These are phyloP conservation scores for Prunus kanzakura DNA, from an alignment of 306 rosid species.

Conservation along the genomic window DNA sequence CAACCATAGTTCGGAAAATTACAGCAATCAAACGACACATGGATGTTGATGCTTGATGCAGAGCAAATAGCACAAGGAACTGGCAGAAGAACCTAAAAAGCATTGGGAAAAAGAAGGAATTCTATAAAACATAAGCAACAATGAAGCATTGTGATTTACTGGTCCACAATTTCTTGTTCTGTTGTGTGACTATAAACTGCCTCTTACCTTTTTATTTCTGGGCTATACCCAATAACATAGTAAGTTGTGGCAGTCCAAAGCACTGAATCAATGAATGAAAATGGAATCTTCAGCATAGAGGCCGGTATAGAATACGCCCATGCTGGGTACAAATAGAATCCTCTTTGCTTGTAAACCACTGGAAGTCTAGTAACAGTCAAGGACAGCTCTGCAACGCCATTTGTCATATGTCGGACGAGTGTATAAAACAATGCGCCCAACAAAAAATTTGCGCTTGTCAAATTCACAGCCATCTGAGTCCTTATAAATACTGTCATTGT, in stretches of 20 bases:
- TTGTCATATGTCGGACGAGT: slow-evolving; percentile 68
- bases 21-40: slow-evolving; percentile 36
- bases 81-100: slow-evolving; percentile 36
- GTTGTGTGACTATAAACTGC: neutral
- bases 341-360: slow-evolving; percentile 29
- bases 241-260: slow-evolving; percentile 37
- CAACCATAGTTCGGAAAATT: slow-evolving; percentile 25
- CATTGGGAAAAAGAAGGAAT: neutral
- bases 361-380: slow-evolving; percentile 67
- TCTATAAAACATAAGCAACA: too few species aligned
- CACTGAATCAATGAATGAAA: slow-evolving; percentile 27
- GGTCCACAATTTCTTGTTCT: neutral
- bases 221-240: slow-evolving; percentile 36
- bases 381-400: slow-evolving; percentile 74
- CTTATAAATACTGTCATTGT: slow-evolving; percentile 74
- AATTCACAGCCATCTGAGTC: slow-evolving; percentile 47
- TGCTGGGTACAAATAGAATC: slow-evolving; percentile 34
- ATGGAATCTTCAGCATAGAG: slow-evolving; percentile 28
- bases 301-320: slow-evolving; percentile 41
- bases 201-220: slow-evolving; percentile 33
- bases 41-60: slow-evolving; percentile 32
- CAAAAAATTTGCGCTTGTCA: slow-evolving; percentile 50
- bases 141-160: neutral
- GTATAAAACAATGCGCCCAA: slow-evolving; percentile 73
- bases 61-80: slow-evolving; percentile 28